Evolutionary conservation across 2,329 filamentous ascomycete species (phyloP), one percentile per base, ranked within the genome.

Genomic region (Ophiostoma novo-ulmi): DNA sequence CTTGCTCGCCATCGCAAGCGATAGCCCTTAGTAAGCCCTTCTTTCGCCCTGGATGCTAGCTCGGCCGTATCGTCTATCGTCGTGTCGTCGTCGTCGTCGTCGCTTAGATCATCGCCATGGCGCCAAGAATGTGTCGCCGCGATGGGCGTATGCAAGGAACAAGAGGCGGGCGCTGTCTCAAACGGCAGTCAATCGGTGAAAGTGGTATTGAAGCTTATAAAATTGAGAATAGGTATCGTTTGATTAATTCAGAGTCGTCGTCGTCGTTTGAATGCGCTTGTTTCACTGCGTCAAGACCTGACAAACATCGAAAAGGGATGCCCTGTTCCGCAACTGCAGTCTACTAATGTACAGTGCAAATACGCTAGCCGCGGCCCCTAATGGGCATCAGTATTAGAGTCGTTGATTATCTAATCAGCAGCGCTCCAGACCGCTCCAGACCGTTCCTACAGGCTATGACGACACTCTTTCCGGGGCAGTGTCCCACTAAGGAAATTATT

Each of bases 121-220:
- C 41, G 66, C 58, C 58, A 63, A 63, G 58, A 63, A 63, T 26
- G 58, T 26, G 58, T 63, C 58, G 58, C 58, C 58, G 58, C 58
- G 58, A 26, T 63, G 26, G 58, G 58, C 58, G 26, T 63, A 63
- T 63, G 58, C 58, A 63, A 63, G 26, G 58, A 35, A 63, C 58
- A 26, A 26, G 58, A 14, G 58, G 26, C 58, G 58, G 58, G 58
- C 58, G 58, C 58, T 63, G 58, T 63, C 26, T 3, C 22, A 14
- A 63, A 63, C 26, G 13, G 58, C 13, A 35, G 58, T 7, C 52
- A 58, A 14, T 14, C 26, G 22, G 58, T 17, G 14, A 35, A 7
- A 35, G 58, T 2, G 13, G 58, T 31, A 31, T 22, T 31, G 22
- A 35, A 22, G 8, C 52, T 17, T 10, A 31, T 14, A 20, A 48